Evolutionary conservation across 1,284 basidiomycete genomes (phyloP), one percentile per base, ranked within the genome.

Genomic region (Fomitopsis pinicola): DNA sequence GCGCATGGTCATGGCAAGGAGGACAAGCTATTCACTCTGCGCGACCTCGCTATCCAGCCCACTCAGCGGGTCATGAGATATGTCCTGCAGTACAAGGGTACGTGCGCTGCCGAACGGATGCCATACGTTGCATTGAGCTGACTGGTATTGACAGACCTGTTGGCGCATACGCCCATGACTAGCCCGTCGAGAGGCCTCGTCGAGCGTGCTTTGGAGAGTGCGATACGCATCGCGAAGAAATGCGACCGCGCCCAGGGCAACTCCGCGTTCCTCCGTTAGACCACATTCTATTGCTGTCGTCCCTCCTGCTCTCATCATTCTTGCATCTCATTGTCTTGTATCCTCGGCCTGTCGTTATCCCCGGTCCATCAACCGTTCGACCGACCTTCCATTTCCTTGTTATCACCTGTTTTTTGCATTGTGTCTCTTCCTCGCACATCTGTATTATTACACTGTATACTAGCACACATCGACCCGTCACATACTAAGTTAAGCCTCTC

Each of bases 21-120:
- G 55, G 67, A 74, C 58, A 68, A 68, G 63, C 69, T 70, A 36
- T 76, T 76, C 19, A 69, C 73, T 28, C 76, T 85, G 30, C 75
- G 86, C 59, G 88, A 90, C 62, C 75, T 89, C 9, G 88, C 85
- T 4, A 90, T 90, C 63, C 75, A 87, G 63, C 88, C 88, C 22
- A 84, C 84, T 15, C 88, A 90, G 73, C 76, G 88, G 57, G 81
- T 88, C 28, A 86, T 84, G 78, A 79, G 88, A 66, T 90, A 90
- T 72, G 86, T 86, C 10, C 66, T 90, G 57, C 76, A 89, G 53
- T 90, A 84, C 66, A 79, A 79, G 76, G 87, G 88, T 88, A 61
- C 59, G 80, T 75, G 9, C 42, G 38, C 22, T 52, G 54, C 53
- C 57, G 62, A 17, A 19, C 1, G 55, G 46, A 46, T 56, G 22